Base-by-base conservation (phyloP, 345 rosid genomes). In the Geranium rotundifolium region DNA sequence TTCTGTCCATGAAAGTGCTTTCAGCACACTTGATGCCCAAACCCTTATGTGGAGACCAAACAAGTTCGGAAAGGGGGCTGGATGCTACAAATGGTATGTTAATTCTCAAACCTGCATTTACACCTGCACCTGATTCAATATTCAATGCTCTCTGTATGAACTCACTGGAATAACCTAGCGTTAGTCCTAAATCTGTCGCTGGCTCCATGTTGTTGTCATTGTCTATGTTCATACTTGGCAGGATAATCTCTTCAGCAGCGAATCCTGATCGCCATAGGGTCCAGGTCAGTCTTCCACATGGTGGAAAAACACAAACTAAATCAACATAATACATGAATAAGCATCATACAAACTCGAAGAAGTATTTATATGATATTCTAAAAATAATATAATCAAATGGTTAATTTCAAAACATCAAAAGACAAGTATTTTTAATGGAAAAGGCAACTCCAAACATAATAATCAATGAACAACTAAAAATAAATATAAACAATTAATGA, bases 21-120 rank as follows among this genome's bases (percentile, higher is more conserved):
- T 89, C 87, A 19, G 97, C 86, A 75, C 85, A 81, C 77, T 76
- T 87, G 66, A 91, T 73, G 76, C 84, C 73, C 58, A 76, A 83
- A 61, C 98, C 96, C 75, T 73, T 84, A 60, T 72, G 81, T 16
- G 98, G 90, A 73, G 93, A 92, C 97, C 96, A 90, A 59, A 93
- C 99, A 62, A 93, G 80, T 79, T 93, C 97, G 58, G 87, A 78
- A 61, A 90, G 67, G 63, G 82, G 82, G 70, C 81, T 83, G 13
- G 85, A 62, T 18, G 86, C 75, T 67, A 67, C 87, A 64, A 74
- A 75, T 71, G 79, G 77, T 79, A 75, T 70, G 70, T 75, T 68
- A 34, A 67, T 63, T 49, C 73, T 77, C 34, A 83, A 76, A 71
- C 78, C 85, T 79, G 95, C 96, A 93, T 87, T 84, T 84, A 87